Base-by-base conservation (phyloP, 108 stramenopile genomes). In the Epipyxis sp. region DNA sequence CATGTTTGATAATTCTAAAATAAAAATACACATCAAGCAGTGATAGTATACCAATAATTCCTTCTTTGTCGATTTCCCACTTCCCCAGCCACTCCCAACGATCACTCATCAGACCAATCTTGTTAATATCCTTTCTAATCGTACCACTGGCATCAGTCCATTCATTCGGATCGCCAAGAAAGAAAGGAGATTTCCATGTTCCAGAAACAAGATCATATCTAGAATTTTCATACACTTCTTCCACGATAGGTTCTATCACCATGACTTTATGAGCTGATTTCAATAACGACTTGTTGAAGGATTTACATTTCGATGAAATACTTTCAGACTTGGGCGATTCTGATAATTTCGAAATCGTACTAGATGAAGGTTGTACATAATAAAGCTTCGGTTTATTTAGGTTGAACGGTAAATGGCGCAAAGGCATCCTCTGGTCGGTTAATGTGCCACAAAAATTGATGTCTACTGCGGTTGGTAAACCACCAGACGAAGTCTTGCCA, bases 201-300 rank as follows among this genome's bases (percentile, higher is more conserved):
- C 71, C 71, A 27, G 44, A 29, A 13, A 74, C 27, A 27, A 42
- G 71, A 74, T 74, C 50, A 57, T 74, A 74, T 34, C 71, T 39
- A 54, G 10, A 39, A 42, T 74, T 74, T 37, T 74, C 71, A 37
- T 13, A 74, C 27, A 74, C 71, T 74, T 74, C 71, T 74, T 74
- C 71, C 27, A 30, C 50, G 43, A 74, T 74, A 29, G 71, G 32
- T 54, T 74, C 71, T 32, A 65, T 3, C 6, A 65, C 6, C 6
- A 13, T 32, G 61, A 25, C 71, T 74, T 74, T 74, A 42, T 74
- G 13, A 20, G n/a, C n/a, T n/a, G n/a, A n/a, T n/a, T n/a, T n/a
- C n/a, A n/a, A n/a, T n/a, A n/a, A n/a, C n/a, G n/a, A n/a, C n/a
- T n/a, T n/a, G n/a, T n/a, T n/a, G n/a, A n/a, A n/a, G n/a, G n/a